Base-by-base conservation (phyloP, 208 protist species). In the Wallacemonas sp. region DNA sequence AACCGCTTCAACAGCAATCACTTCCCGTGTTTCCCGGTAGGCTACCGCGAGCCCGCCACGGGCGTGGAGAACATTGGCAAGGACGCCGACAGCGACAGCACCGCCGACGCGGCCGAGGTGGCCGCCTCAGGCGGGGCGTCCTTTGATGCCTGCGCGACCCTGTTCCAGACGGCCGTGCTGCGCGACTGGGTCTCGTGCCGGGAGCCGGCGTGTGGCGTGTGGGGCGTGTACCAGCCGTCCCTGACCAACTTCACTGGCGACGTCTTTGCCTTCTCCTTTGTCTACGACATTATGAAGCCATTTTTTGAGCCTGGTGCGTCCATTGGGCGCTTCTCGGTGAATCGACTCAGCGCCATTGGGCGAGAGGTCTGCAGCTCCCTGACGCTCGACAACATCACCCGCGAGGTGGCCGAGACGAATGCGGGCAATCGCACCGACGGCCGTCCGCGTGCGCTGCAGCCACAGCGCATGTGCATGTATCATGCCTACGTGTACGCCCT, bases 241-340 rank as follows among this genome's bases (percentile, higher is more conserved):
- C 42, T 94, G 0, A 61, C 50, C 1, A 25, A 59, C 20, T 84
- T 86, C 61, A 67, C 23, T 2, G 82, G 81, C 1, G 72, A 76
- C 65, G 71, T 91, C 29, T 92, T 89, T 61, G 83, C 74, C 64
- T 91, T 92, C 45, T 94, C 88, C 0, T 92, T 86, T 45, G 73
- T 87, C 54, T 89, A 87, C 65, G 84, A 91, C 44, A 62, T 76
- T 1, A 55, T 86, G 26, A 71, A 65, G 28, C 65, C 68, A 20
- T 57, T 76, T 39, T 62, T 84, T 32, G 29, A 61, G 39, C 41
- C 32, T 2, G 39, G 23, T 29, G 31, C 52, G 16, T 8, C 25
- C 7, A 29, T 59, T 3, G 52, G 52, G 18, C 72, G 26, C 61
- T 57, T 66, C 66, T 72, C 48, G 65, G 75, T 67, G 29, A 18